A percentile compares a stretch with the other conserved stretches of the same genome.
phyloP scores from a whole-genome alignment of 306 rosid genomes.

The Cucurbita ficifolia region DNA sequence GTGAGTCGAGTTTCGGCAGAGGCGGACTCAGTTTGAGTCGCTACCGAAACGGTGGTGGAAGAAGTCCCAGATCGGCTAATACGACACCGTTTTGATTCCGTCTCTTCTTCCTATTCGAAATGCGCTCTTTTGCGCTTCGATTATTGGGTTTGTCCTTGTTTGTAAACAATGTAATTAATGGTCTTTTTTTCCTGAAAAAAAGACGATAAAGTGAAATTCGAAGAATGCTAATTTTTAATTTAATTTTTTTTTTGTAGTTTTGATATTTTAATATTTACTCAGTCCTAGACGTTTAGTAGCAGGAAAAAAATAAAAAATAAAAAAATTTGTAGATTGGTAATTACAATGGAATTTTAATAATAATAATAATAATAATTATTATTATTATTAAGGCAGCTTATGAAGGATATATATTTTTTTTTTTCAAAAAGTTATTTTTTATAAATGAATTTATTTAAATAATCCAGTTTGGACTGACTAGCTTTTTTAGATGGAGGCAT shows the following conservation, averaged over 20 bases:
- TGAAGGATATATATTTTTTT: too few species aligned
- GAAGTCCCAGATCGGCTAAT: background rate
- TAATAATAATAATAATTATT: too few species aligned
- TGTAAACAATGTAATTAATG: conserved; percentile 1
- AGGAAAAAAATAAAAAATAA: too few species aligned
- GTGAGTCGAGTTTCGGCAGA: conserved; percentile 7
- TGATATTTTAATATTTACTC: background rate
- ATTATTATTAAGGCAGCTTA: background rate
- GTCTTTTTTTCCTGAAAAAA: background rate
- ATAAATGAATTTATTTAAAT: background rate
- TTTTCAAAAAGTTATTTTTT: background rate
- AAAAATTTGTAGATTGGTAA: background rate
- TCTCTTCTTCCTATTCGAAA: background rate
- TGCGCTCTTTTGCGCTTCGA: background rate
- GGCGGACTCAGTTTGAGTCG: background rate
- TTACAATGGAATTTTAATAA: background rate
- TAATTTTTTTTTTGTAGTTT: background rate
- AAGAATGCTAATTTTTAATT: background rate
- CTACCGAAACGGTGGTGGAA: background rate
- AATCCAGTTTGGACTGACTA: background rate
- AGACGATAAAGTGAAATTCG: background rate
- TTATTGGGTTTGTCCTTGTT: background rate
- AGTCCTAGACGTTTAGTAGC: background rate
- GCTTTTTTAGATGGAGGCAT: background rate
- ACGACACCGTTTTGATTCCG: background rate